These are phyloP conservation scores for Malus sylvestris DNA, from an alignment of 306 rosid species.

Conservation along the genomic window DNA sequence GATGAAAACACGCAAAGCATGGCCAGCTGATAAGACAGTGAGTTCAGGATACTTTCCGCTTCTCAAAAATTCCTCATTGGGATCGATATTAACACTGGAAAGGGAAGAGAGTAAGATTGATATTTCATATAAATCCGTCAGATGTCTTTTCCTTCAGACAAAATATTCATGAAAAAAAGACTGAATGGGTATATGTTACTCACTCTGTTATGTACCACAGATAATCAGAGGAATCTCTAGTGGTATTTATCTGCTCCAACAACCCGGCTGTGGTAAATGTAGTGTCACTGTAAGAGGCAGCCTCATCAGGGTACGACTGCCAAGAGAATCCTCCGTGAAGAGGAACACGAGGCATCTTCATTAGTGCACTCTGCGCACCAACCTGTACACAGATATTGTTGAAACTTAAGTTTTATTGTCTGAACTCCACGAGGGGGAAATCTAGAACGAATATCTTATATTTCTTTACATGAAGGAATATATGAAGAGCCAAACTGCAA, in stretches of 20 bases:
- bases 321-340: slow-evolving; percentile 81
- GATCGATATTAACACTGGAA: slow-evolving; percentile 65
- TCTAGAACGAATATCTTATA: neutral
- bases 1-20: slow-evolving; percentile 88
- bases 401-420: neutral
- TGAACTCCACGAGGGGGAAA: neutral
- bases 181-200: slow-evolving; percentile 30
- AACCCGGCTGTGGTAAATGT: slow-evolving; percentile 67
- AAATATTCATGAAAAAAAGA: neutral
- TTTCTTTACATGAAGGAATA: neutral
- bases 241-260: slow-evolving; percentile 88
- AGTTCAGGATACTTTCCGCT: slow-evolving; percentile 66
- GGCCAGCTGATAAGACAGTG: slow-evolving; percentile 84
- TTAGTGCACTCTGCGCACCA: slow-evolving; percentile 69
- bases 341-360: slow-evolving; percentile 92
- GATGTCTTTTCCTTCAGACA: neutral
- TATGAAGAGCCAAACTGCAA: neutral
- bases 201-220: slow-evolving; percentile 99
- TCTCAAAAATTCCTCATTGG: slow-evolving; percentile 64
- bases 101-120: slow-evolving; percentile 6
- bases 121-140: neutral
- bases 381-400: slow-evolving; percentile 38
- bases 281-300: slow-evolving; percentile 57
- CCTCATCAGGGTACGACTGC: slow-evolving; percentile 76
- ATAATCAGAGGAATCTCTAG: slow-evolving; percentile 86